Conservation (phyloP, 331 rosid genomes). For the Saraca asoca region DNA sequence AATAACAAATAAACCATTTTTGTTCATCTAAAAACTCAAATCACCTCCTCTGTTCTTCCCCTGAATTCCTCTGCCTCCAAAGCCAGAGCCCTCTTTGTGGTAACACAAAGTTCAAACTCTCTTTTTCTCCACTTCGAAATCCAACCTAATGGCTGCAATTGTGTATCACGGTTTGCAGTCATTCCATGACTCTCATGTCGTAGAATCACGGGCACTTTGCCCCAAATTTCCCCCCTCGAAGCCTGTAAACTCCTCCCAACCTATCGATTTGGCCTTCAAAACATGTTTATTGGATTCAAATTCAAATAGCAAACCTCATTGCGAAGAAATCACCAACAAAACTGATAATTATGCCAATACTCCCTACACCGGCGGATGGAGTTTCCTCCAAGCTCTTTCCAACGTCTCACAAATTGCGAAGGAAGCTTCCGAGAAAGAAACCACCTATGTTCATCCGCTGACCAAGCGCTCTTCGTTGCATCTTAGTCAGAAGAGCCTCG, state of each 20-base stretch:
- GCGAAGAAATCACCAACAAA: slow-evolving; percentile 26
- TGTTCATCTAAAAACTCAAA: slow-evolving; percentile 11
- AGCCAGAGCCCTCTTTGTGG: background rate
- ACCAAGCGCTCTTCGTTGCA: slow-evolving; percentile 43
- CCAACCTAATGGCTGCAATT: slow-evolving; percentile 64
- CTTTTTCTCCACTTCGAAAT: too few relatives aligned
- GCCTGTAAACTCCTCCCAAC: slow-evolving; percentile 35
- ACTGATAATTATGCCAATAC: background rate
- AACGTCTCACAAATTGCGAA: slow-evolving; percentile 19
- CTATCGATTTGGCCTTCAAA: slow-evolving; percentile 46
- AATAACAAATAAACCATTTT: slow-evolving; percentile 9
- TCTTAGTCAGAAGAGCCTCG: slow-evolving; percentile 65
- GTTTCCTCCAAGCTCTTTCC: slow-evolving; percentile 59
- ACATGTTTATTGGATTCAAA: slow-evolving; percentile 45
- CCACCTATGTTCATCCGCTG: slow-evolving; percentile 59
- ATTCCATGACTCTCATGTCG: slow-evolving; percentile 57
- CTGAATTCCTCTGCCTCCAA: slow-evolving; percentile 15
- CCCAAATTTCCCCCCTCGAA: slow-evolving; percentile 48
- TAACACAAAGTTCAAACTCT: too few relatives aligned
- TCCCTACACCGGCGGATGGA: slow-evolving; percentile 46
- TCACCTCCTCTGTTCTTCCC: slow-evolving; percentile 37
- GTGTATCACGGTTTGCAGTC: slow-evolving; percentile 61
- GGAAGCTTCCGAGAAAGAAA: slow-evolving; percentile 28
- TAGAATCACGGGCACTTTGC: slow-evolving; percentile 65
- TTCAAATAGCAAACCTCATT: slow-evolving; percentile 19